Percentiles rank a stretch among this genome's conserved stretches.
phyloP scores from a whole-genome alignment of 768 basidiomycete species.

The Vararia minispora region DNA sequence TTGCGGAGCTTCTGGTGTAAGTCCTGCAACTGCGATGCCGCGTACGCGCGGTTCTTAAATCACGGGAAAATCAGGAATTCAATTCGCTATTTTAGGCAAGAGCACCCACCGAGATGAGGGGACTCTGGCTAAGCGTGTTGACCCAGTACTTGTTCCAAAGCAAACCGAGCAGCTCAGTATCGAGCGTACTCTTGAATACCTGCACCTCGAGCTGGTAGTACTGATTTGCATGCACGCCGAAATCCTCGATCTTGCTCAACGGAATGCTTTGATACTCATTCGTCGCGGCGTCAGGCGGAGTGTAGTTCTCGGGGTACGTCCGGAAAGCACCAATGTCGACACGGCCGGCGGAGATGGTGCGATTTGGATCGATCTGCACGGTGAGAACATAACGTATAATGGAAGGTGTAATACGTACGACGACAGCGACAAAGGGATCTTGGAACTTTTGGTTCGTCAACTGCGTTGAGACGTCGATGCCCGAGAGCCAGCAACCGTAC shows the following conservation, averaged over 20 bases:
- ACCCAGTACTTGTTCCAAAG: constrained; percentile 99
- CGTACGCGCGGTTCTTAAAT: constrained; percentile 85
- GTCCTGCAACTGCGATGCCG: constrained; percentile 84
- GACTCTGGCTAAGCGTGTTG: constrained; percentile 88
- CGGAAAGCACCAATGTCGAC: constrained; percentile 99
- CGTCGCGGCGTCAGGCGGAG: constrained; percentile 53
- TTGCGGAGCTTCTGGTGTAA: constrained; percentile 81
- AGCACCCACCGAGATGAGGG: constrained; percentile 71
- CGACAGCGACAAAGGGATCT: constrained; percentile 96
- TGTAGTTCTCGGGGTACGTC: constrained; percentile 93
- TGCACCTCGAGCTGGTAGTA: constrained; percentile 94
- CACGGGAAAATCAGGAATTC: background rate
- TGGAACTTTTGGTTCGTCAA: constrained; percentile 89
- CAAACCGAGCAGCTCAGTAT: constrained; percentile 77
- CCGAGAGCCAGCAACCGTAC: constrained; percentile 98
- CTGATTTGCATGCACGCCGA: constrained; percentile 94
- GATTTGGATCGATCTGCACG: constrained; percentile 87
- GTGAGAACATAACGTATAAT: too few species aligned
- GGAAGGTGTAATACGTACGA: constrained; percentile 40
- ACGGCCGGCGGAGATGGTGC: constrained; percentile 95
- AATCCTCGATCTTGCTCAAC: constrained; percentile 95
- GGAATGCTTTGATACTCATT: constrained; percentile 97
- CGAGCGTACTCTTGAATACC: constrained; percentile 87
- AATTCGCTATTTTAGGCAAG: background rate
- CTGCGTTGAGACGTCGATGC: constrained; percentile 97